Conservation (phyloP, 1,284 basidiomycete species). For the Retiboletus flavoniger region DNA sequence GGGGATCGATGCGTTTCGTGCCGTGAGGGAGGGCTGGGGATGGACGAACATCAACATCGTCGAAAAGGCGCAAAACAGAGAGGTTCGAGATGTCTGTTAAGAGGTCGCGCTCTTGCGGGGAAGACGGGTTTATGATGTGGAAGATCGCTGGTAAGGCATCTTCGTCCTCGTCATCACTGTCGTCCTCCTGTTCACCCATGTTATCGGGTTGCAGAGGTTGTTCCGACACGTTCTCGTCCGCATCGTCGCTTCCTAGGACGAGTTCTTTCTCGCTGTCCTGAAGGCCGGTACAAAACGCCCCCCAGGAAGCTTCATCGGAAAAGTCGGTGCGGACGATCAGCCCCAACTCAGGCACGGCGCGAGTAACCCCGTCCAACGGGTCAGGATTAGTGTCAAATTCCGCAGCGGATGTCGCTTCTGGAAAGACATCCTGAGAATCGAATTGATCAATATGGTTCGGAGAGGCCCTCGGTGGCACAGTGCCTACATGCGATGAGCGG, state of each 20-base stretch:
- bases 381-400: constrained; percentile 47
- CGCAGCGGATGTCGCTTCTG: constrained; percentile 34
- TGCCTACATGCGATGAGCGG: constrained; percentile 9
- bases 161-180: constrained; percentile 39
- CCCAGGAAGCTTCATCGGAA: constrained; percentile 64
- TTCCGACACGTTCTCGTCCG: constrained; percentile 21
- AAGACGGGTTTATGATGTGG: constrained; percentile 48
- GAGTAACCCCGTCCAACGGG: constrained; percentile 39
- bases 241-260: constrained; percentile 23
- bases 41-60: constrained; percentile 60
- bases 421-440: constrained; percentile 12
- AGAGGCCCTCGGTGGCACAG: background rate
- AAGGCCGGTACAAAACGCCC: constrained; percentile 49
- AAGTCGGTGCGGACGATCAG: constrained; percentile 69
- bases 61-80: constrained; percentile 62
- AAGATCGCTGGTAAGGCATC: constrained; percentile 45
- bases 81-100: constrained; percentile 61
- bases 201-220: constrained; percentile 3
- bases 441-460: background rate
- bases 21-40: constrained; percentile 48
- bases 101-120: constrained; percentile 40
- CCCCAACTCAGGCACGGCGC: constrained; percentile 43
- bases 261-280: constrained; percentile 53
- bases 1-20: constrained; percentile 44
- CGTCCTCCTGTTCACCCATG: constrained; percentile 25